Conservation (phyloP, 768 basidiomycete genomes). For the Leccinum longicurvipes region DNA sequence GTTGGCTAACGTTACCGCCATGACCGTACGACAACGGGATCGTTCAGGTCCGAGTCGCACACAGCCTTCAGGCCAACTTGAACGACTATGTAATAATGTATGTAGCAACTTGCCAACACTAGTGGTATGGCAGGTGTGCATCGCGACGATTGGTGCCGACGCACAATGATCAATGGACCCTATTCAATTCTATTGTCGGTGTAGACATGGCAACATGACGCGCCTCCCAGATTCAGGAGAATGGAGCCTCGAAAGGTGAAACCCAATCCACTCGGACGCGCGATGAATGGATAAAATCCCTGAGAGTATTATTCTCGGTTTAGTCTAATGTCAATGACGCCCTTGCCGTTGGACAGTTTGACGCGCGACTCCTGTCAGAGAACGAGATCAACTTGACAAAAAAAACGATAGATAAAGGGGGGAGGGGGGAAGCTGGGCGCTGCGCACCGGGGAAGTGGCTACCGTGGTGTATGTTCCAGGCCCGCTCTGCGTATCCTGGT, state of each 20-base stretch:
- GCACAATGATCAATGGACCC: too few species aligned
- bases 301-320: background rate
- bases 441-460: background rate
- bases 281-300: background rate
- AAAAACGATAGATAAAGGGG: background rate
- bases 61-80: too few species aligned
- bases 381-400: background rate
- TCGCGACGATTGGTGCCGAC: background rate
- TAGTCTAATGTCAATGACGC: background rate
- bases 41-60: too few species aligned
- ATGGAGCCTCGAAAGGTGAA: background rate
- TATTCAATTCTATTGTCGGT: too few species aligned
- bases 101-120: background rate
- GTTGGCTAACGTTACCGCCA: background rate
- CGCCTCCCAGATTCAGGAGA: too few species aligned
- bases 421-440: background rate
- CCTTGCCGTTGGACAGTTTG: background rate
- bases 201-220: too few species aligned
- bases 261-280: background rate
- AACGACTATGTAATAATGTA: background rate
- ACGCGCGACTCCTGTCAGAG: background rate
- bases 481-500: background rate
- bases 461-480: background rate
- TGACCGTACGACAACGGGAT: too few species aligned
- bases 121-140: background rate